Conservation (phyloP, 805 yeast species). For the Pichia exigua region DNA sequence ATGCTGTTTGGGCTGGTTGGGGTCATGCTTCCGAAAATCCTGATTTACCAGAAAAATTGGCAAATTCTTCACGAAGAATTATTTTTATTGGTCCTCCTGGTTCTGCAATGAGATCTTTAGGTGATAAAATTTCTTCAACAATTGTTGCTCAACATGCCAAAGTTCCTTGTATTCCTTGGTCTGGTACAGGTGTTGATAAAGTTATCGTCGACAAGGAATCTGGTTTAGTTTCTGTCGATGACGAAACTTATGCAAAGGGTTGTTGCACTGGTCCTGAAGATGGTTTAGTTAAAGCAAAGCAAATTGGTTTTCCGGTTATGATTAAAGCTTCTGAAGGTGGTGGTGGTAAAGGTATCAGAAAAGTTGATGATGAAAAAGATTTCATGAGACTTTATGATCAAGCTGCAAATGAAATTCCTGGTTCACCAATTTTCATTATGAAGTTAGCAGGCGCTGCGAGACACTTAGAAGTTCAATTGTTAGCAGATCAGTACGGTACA, state of each 20-base stretch:
- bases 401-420: conserved; percentile 96
- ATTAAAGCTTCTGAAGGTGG: conserved; percentile 99
- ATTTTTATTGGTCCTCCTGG: conserved; percentile 99
- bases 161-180: conserved; percentile 99
- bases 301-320: conserved; percentile 97
- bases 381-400: conserved; percentile 75
- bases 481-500: conserved; percentile 98
- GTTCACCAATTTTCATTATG: conserved; percentile 98
- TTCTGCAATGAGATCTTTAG: conserved; percentile 97
- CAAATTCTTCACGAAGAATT: conserved; percentile 84
- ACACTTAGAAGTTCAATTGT: conserved; percentile 94
- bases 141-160: conserved; percentile 98
- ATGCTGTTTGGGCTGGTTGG: conserved; percentile 99
- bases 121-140: conserved; percentile 96
- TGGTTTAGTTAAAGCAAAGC: conserved; percentile 75
- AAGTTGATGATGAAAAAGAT: conserved; percentile 78
- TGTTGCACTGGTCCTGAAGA: conserved; percentile 83
- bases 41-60: conserved; percentile 82
- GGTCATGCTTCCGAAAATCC: conserved; percentile 99
- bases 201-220: conserved; percentile 63
- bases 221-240: conserved; percentile 83
- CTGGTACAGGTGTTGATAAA: conserved; percentile 92
- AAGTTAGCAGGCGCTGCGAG: conserved; percentile 95
- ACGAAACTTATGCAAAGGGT: conserved; percentile 76
- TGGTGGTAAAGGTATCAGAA: conserved; percentile 99